phyloP scores from a whole-genome alignment of 768 basidiomycete genomes.

The Podaxis mareebaensis region DNA sequence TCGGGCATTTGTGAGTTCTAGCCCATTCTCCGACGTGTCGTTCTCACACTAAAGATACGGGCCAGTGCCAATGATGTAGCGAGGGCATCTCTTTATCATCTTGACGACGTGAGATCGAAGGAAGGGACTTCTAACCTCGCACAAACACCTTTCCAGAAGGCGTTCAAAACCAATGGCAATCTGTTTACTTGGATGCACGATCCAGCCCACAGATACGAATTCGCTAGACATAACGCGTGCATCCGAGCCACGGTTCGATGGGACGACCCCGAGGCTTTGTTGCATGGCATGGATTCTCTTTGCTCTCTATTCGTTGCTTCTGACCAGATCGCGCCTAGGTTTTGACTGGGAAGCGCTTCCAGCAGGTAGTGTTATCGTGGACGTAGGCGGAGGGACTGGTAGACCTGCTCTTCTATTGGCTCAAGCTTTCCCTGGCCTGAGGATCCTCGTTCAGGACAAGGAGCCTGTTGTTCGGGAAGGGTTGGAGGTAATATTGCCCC shows the following conservation, averaged over 20 bases:
- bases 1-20: slow-evolving; percentile 13
- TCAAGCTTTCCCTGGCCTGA: slow-evolving; percentile 37
- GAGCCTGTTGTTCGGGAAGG: slow-evolving; percentile 54
- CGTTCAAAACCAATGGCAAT: neutral
- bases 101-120: slow-evolving; percentile 5
- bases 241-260: slow-evolving; percentile 12
- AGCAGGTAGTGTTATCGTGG: slow-evolving; percentile 56
- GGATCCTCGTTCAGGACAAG: slow-evolving; percentile 64
- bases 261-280: slow-evolving; percentile 3
- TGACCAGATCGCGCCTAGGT: slow-evolving; percentile 32
- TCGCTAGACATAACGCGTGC: slow-evolving; percentile 11
- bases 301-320: neutral
- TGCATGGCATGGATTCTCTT: neutral
- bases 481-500: slow-evolving; percentile 30
- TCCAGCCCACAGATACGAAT: slow-evolving; percentile 9
- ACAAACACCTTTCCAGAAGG: slow-evolving; percentile 12
- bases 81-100: slow-evolving; percentile 11
- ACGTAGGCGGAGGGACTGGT: slow-evolving; percentile 75
- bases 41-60: neutral
- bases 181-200: slow-evolving; percentile 14
- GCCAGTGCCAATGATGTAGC: slow-evolving; percentile 7
- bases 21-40: neutral
- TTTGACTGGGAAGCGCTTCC: slow-evolving; percentile 62
- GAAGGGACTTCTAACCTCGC: neutral
- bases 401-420: slow-evolving; percentile 40